phyloP scores from a whole-genome alignment of 805 yeast genomes.

The Hanseniaspora osmophila region DNA sequence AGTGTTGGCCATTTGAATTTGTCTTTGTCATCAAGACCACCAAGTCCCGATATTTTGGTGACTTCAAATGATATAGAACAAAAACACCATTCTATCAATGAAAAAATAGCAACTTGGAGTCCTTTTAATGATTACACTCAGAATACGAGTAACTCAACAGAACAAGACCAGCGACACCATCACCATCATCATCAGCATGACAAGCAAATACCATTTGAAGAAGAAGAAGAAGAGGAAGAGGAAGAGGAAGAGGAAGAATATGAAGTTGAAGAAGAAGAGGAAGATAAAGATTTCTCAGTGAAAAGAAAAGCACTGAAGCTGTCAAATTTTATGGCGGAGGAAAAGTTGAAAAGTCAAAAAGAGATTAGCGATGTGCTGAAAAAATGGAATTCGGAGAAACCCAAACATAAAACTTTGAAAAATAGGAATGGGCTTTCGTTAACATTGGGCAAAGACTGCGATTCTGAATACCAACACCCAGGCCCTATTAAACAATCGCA shows the following conservation, averaged over 20 bases:
- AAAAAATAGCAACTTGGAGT: conserved; percentile 17
- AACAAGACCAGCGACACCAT: conserved; percentile 5
- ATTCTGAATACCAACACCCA: background rate
- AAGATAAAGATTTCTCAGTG: background rate
- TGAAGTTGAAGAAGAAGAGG: too few relatives aligned
- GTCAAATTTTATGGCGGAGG: background rate
- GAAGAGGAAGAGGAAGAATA: background rate
- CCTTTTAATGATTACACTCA: conserved; percentile 9
- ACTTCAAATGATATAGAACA: background rate
- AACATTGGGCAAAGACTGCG: background rate
- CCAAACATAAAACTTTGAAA: background rate
- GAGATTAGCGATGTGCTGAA: background rate
- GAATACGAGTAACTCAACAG: background rate
- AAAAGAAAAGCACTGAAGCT: conserved; percentile 17
- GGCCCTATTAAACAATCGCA: background rate
- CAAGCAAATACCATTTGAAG: background rate
- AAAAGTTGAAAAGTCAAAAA: background rate
- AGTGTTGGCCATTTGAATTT: conserved; percentile 39
- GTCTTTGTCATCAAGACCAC: conserved; percentile 28
- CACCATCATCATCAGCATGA: too few relatives aligned
- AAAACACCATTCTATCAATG: conserved; percentile 6
- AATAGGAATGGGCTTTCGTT: background rate
- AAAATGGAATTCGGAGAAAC: background rate
- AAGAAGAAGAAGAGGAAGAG: background rate
- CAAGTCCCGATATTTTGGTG: conserved; percentile 9